These are phyloP conservation scores for Rhizopogon rudus DNA, from an alignment of 768 basidiomycete species.

Conservation along the genomic window DNA sequence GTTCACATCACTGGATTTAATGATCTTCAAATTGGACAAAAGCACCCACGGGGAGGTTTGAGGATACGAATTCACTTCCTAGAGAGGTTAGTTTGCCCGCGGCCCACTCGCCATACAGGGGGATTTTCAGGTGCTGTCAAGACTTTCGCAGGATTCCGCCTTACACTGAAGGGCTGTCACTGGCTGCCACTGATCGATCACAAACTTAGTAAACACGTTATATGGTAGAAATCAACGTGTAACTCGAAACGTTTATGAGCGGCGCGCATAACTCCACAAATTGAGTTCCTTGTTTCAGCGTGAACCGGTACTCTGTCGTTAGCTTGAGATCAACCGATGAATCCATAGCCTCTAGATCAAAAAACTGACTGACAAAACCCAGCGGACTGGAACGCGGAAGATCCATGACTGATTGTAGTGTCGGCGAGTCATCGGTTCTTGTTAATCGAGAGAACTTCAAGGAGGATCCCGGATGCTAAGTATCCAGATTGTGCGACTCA, in stretches of 20 bases:
- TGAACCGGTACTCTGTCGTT: not conserved
- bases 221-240: not conserved
- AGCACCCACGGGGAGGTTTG: not conserved
- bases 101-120: not conserved
- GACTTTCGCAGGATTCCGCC: not conserved
- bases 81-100: not conserved
- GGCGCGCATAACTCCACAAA: not conserved
- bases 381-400: not conserved
- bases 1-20: not conserved
- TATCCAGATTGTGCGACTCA: not conserved
- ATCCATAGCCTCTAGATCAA: not conserved
- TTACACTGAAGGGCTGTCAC: not conserved
- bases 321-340: not conserved
- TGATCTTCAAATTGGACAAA: not conserved
- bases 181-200: slow-evolving; percentile 1
- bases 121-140: not conserved
- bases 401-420: not conserved
- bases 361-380: not conserved
- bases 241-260: not conserved
- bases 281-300: not conserved
- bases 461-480: not conserved
- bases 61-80: not conserved
- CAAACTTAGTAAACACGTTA: not conserved
- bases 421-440: not conserved
- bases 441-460: not conserved